phyloP scores from a whole-genome alignment of 2,329 filamentous ascomycete species.

The Cladosporium sp. region DNA sequence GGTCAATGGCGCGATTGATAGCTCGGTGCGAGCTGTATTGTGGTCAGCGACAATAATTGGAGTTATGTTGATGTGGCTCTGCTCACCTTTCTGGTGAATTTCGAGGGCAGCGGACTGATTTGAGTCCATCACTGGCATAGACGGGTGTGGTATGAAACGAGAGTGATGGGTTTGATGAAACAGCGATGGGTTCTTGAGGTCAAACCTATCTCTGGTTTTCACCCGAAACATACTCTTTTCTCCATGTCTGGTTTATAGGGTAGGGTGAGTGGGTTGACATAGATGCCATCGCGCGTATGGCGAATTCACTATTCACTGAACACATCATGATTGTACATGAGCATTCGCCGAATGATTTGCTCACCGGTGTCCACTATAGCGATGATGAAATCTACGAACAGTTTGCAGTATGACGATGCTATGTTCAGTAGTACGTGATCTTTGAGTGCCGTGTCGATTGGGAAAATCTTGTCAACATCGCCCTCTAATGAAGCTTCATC shows the following conservation, averaged over 20 bases:
- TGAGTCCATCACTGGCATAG: neutral
- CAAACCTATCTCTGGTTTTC: neutral
- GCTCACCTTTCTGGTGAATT: neutral
- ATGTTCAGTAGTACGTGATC: neutral
- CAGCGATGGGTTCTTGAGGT: neutral
- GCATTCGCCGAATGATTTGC: neutral
- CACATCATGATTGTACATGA: neutral
- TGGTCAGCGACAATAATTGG: neutral
- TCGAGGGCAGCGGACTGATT: neutral
- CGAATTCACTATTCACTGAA: neutral
- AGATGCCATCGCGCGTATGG: neutral
- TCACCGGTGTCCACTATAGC: neutral
- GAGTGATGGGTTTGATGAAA: neutral
- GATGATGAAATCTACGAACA: neutral
- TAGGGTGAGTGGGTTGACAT: neutral
- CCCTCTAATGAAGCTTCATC: neutral
- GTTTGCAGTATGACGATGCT: neutral
- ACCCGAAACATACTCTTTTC: neutral
- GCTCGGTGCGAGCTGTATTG: conserved; percentile 7
- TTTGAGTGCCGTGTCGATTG: neutral
- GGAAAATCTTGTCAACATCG: neutral
- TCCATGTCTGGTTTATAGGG: too few species aligned
- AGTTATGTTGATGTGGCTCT: neutral
- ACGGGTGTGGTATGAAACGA: too few species aligned
- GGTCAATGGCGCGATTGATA: neutral